Percentiles rank a stretch among this genome's conserved stretches.
These are phyloP conservation scores for Rhizomucor pusillus DNA, from an alignment of 371 early-diverging fungal genomes.

Conservation along the genomic window DNA sequence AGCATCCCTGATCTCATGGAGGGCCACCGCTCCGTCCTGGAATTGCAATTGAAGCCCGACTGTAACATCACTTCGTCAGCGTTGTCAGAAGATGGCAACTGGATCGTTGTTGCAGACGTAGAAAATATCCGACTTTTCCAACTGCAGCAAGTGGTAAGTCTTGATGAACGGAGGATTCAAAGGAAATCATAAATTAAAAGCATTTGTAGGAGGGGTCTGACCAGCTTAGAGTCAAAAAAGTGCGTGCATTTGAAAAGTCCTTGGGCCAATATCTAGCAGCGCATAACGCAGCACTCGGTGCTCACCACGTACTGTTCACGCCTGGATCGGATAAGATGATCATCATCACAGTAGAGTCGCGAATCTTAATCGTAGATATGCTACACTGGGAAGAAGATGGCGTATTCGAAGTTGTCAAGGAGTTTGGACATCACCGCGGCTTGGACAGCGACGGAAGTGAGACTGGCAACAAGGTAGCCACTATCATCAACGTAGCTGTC, in stretches of 20 bases:
- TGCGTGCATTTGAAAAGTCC: slow-evolving; percentile 41
- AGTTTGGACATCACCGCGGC: slow-evolving; percentile 63
- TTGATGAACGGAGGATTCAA: background rate
- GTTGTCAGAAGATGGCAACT: slow-evolving; percentile 80
- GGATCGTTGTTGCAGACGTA: slow-evolving; percentile 84
- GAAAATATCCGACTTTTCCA: slow-evolving; percentile 72
- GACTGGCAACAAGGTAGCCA: slow-evolving; percentile 45
- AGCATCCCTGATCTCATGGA: slow-evolving; percentile 37
- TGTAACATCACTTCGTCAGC: slow-evolving; percentile 70
- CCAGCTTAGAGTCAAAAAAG: slow-evolving; percentile 51
- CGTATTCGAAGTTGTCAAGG: slow-evolving; percentile 51
- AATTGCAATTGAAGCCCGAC: slow-evolving; percentile 60
- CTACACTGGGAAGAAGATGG: slow-evolving; percentile 47
- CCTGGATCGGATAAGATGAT: slow-evolving; percentile 67
- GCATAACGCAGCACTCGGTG: slow-evolving; percentile 41
- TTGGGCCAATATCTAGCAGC: slow-evolving; percentile 31
- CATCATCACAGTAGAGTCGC: slow-evolving; percentile 64
- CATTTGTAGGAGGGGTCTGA: slow-evolving; percentile 25
- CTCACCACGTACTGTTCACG: slow-evolving; percentile 65
- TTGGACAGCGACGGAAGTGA: slow-evolving; percentile 50
- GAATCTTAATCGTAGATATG: slow-evolving; percentile 63
- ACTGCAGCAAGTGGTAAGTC: slow-evolving; percentile 51
- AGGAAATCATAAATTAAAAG: background rate
- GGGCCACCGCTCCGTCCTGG: slow-evolving; percentile 61
- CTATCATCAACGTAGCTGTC: slow-evolving; percentile 64